Conservation (phyloP, 2,329 filamentous ascomycete genomes). For the Hypocreales sp. region DNA sequence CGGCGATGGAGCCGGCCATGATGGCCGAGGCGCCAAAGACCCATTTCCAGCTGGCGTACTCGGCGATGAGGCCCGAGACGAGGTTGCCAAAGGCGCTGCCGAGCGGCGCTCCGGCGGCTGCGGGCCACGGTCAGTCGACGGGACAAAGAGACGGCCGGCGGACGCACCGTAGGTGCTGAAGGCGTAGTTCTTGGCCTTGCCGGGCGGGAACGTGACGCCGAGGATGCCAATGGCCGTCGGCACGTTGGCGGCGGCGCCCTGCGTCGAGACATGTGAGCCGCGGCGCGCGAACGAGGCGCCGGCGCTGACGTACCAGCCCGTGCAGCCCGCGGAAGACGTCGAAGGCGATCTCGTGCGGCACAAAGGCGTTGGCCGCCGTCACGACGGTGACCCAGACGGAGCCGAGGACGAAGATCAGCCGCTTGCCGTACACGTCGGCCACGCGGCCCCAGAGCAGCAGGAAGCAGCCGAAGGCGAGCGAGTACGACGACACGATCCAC, state of each 20-base stretch:
- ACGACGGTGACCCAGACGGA: slow-evolving; percentile 46
- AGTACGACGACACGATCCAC: slow-evolving; percentile 53
- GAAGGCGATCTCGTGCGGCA: slow-evolving; percentile 52
- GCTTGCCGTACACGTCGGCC: slow-evolving; percentile 51
- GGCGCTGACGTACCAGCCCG: slow-evolving; percentile 40
- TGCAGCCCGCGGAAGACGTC: slow-evolving; percentile 51
- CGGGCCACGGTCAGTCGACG: neutral
- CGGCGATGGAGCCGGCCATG: slow-evolving; percentile 38
- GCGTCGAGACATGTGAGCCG: too few species aligned
- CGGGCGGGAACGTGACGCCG: slow-evolving; percentile 49
- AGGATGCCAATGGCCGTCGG: slow-evolving; percentile 58
- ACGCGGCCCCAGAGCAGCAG: slow-evolving; percentile 52
- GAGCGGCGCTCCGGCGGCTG: slow-evolving; percentile 46
- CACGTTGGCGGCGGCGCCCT: slow-evolving; percentile 54
- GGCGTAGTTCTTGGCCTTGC: slow-evolving; percentile 55
- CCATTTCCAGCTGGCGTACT: slow-evolving; percentile 51
- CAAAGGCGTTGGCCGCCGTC: slow-evolving; percentile 45
- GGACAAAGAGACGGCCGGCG: neutral
- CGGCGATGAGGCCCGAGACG: slow-evolving; percentile 44
- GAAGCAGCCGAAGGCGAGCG: slow-evolving; percentile 52
- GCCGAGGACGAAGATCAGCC: slow-evolving; percentile 47
- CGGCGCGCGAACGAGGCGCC: too few species aligned
- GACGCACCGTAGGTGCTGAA: slow-evolving; percentile 44
- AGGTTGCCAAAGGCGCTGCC: slow-evolving; percentile 51
- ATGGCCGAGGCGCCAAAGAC: slow-evolving; percentile 51